Conservation (phyloP, 371 early-diverging fungal genomes). For the Mortierella sp. region DNA sequence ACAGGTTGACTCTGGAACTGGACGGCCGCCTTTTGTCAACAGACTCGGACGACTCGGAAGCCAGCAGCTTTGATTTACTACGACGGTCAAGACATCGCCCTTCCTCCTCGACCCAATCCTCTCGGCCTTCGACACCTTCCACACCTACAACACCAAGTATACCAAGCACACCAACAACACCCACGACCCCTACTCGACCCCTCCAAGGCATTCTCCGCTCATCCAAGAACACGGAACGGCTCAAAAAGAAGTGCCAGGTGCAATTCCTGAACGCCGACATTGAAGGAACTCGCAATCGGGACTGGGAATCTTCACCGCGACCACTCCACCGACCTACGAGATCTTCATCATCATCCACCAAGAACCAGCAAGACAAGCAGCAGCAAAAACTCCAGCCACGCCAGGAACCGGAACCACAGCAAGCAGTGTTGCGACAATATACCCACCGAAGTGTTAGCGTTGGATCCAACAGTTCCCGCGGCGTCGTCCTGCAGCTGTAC, state of each 20-base stretch:
- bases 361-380: neutral
- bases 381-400: neutral
- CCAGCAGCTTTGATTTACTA: constrained; percentile 7
- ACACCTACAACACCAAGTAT: constrained; percentile 3
- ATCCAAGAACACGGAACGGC: constrained; percentile 27
- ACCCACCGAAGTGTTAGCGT: constrained; percentile 37
- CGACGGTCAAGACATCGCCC: neutral
- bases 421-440: constrained; percentile 20
- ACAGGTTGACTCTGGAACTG: constrained; percentile 34
- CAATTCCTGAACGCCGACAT: constrained; percentile 39
- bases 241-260: constrained; percentile 42
- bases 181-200: constrained; percentile 27
- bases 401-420: constrained; percentile 8
- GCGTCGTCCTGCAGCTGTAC: constrained; percentile 38
- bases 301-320: constrained; percentile 9
- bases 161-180: constrained; percentile 17
- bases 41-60: constrained; percentile 42
- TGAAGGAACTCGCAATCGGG: constrained; percentile 17
- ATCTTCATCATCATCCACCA: neutral
- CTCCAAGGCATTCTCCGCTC: constrained; percentile 41
- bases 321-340: constrained; percentile 3
- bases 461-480: constrained; percentile 39
- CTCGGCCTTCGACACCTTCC: constrained; percentile 10
- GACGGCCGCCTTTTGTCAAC: constrained; percentile 27
- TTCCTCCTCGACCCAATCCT: constrained; percentile 16